Conservation (phyloP, 768 basidiomycete genomes). For the Cubamyces lactineus region DNA sequence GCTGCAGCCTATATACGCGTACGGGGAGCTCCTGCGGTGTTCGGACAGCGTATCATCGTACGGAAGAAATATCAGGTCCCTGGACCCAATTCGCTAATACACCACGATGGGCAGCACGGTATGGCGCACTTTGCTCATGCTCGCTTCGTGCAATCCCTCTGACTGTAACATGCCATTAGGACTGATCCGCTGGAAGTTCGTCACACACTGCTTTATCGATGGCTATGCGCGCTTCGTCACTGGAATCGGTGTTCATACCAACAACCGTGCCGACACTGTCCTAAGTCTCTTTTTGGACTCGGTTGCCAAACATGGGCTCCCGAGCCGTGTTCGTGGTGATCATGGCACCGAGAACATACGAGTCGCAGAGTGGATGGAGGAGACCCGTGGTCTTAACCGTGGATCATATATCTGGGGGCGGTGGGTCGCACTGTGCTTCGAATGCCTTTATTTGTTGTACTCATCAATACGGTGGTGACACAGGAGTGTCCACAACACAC, state of each 20-base stretch:
- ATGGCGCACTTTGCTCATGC: slow-evolving; percentile 25
- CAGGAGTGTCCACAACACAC: slow-evolving; percentile 34
- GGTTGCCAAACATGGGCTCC: slow-evolving; percentile 34
- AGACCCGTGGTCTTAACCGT: slow-evolving; percentile 34
- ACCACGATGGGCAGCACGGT: slow-evolving; percentile 45
- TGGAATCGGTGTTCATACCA: slow-evolving; percentile 36
- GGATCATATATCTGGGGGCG: slow-evolving; percentile 36
- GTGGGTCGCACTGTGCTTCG: slow-evolving; percentile 18
- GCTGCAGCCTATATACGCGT: slow-evolving; percentile 24
- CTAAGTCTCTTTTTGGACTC: slow-evolving; percentile 38
- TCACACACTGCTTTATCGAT: slow-evolving; percentile 48
- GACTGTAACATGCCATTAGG: slow-evolving; percentile 34
- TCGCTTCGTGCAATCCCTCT: slow-evolving; percentile 21
- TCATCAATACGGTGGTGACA: not conserved
- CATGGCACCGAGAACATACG: slow-evolving; percentile 44
- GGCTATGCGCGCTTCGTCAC: slow-evolving; percentile 36
- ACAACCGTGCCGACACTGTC: slow-evolving; percentile 46
- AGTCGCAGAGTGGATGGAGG: slow-evolving; percentile 41
- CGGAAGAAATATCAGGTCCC: slow-evolving; percentile 38
- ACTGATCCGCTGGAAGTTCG: slow-evolving; percentile 41
- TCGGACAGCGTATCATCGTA: slow-evolving; percentile 24
- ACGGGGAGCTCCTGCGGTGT: slow-evolving; percentile 22
- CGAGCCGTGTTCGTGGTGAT: slow-evolving; percentile 38
- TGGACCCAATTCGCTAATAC: slow-evolving; percentile 42
- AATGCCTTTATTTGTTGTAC: not conserved